phyloP scores from a whole-genome alignment of 805 yeast species.

The Candida qinlingensis region DNA sequence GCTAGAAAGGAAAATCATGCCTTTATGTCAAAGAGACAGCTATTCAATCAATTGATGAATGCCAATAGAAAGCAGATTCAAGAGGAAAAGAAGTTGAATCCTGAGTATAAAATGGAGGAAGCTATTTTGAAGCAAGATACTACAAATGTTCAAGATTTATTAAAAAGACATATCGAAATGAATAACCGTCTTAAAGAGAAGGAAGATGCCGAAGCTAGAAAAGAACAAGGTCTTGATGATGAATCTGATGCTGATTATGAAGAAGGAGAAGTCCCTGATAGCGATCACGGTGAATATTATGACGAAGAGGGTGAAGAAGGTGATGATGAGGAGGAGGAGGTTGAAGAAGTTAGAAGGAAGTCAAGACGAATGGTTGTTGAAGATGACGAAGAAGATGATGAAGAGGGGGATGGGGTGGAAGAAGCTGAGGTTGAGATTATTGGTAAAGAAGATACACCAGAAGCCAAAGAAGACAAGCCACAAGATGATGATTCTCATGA shows the following conservation, averaged over 20 bases:
- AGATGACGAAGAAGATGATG: conserved; percentile 14
- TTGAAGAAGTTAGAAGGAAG: conserved; percentile 8
- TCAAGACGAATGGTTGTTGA: conserved; percentile 8
- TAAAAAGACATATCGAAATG: conserved; percentile 19
- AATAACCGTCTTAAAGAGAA: conserved; percentile 28
- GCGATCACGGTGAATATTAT: conserved; percentile 14
- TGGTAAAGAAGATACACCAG: neutral
- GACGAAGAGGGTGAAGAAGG: conserved; percentile 7
- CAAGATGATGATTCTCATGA: neutral
- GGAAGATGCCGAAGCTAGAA: conserved; percentile 26
- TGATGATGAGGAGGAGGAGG: conserved; percentile 7
- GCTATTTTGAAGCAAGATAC: conserved; percentile 21
- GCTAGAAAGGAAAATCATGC: conserved; percentile 12
- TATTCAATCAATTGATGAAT: conserved; percentile 33
- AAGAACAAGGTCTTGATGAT: conserved; percentile 11
- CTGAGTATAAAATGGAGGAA: conserved; percentile 35
- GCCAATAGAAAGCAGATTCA: conserved; percentile 47
- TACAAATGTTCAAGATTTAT: conserved; percentile 19
- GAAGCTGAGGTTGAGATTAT: neutral
- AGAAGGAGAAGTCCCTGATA: conserved; percentile 20
- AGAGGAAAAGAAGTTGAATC: conserved; percentile 40
- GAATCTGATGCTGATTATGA: conserved; percentile 8
- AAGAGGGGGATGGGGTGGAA: conserved; percentile 2
- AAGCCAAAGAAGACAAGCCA: neutral
- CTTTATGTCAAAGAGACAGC: conserved; percentile 21